phyloP scores from a whole-genome alignment of 2,329 filamentous ascomycete genomes.

The Fusarium duplospermum region DNA sequence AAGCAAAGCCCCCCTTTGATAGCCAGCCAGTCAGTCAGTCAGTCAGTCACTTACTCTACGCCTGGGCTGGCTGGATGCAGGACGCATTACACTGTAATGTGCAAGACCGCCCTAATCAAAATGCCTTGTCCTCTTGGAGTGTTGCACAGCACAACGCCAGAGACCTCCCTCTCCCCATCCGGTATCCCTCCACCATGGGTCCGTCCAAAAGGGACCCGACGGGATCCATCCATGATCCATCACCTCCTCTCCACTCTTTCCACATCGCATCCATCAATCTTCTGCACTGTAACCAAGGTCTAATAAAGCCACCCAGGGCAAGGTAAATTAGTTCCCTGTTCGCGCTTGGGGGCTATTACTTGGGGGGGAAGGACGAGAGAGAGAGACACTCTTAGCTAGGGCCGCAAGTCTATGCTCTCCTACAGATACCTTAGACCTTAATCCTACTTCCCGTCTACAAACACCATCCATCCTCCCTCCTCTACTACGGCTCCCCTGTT shows the following conservation, averaged over 20 bases:
- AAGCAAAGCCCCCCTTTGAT: neutral
- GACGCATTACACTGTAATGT: neutral
- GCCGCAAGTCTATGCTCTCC: slow-evolving; percentile 3
- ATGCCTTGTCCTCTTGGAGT: slow-evolving; percentile 7
- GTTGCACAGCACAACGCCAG: slow-evolving; percentile 13
- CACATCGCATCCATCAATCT: slow-evolving; percentile 36
- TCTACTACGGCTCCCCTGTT: neutral
- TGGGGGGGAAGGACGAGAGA: neutral
- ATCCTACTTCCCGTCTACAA: slow-evolving; percentile 30
- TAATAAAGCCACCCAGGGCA: slow-evolving; percentile 35
- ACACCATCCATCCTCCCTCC: slow-evolving; percentile 22
- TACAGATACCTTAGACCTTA: slow-evolving; percentile 15
- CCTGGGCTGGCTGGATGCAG: neutral
- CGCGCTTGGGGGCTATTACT: slow-evolving; percentile 31
- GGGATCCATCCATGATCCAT: slow-evolving; percentile 34
- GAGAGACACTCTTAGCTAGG: slow-evolving; percentile 6
- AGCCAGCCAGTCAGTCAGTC: no score
- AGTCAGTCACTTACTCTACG: neutral
- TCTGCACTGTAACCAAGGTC: slow-evolving; percentile 33
- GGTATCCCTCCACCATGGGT: slow-evolving; percentile 15
- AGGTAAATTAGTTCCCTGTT: slow-evolving; percentile 41
- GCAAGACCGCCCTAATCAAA: neutral
- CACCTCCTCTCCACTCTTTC: slow-evolving; percentile 36
- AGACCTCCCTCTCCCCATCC: slow-evolving; percentile 4
- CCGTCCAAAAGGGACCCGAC: slow-evolving; percentile 27